phyloP scores from a whole-genome alignment of 2,329 filamentous ascomycete species.

The Herpotrichia juniperi region DNA sequence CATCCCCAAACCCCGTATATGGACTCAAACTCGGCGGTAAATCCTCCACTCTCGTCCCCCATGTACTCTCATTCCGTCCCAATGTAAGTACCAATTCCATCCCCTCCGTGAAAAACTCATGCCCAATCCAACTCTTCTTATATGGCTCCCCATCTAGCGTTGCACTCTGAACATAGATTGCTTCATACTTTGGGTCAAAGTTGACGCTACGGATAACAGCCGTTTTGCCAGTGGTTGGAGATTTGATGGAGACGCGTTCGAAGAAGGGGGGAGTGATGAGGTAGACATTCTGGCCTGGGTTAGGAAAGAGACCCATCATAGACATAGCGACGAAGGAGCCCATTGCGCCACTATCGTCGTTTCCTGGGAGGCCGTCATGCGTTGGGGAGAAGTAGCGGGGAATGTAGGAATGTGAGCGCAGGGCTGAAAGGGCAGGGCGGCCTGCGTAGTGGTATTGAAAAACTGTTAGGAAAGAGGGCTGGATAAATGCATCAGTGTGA shows the following conservation, averaged over 20 bases:
- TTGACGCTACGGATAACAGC: slow-evolving; percentile 47
- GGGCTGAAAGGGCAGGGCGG: slow-evolving; percentile 47
- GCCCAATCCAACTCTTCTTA: slow-evolving; percentile 50
- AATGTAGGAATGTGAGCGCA: slow-evolving; percentile 50
- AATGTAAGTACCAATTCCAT: slow-evolving; percentile 49
- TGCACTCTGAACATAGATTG: slow-evolving; percentile 51
- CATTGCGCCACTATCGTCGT: slow-evolving; percentile 56
- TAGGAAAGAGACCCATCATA: slow-evolving; percentile 55
- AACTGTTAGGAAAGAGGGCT: slow-evolving; percentile 49
- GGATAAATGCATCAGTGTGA: neutral
- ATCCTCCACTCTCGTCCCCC: slow-evolving; percentile 50
- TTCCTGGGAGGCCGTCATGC: slow-evolving; percentile 48
- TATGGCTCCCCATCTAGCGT: slow-evolving; percentile 48
- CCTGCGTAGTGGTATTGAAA: slow-evolving; percentile 54
- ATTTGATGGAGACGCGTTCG: slow-evolving; percentile 43
- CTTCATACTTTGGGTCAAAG: slow-evolving; percentile 47
- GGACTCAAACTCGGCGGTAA: slow-evolving; percentile 47
- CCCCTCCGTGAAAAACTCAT: slow-evolving; percentile 51
- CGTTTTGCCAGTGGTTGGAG: slow-evolving; percentile 44
- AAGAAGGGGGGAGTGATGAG: slow-evolving; percentile 56
- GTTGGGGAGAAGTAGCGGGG: slow-evolving; percentile 48
- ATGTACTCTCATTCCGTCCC: slow-evolving; percentile 48
- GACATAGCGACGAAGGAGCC: slow-evolving; percentile 47
- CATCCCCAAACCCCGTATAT: slow-evolving; percentile 23
- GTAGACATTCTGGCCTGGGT: slow-evolving; percentile 56